A percentile compares a stretch with the other conserved stretches of the same genome.
These are phyloP conservation scores for Salvia miltiorrhiza DNA, from an alignment of 257 asterid genomes.

Conservation along the genomic window DNA sequence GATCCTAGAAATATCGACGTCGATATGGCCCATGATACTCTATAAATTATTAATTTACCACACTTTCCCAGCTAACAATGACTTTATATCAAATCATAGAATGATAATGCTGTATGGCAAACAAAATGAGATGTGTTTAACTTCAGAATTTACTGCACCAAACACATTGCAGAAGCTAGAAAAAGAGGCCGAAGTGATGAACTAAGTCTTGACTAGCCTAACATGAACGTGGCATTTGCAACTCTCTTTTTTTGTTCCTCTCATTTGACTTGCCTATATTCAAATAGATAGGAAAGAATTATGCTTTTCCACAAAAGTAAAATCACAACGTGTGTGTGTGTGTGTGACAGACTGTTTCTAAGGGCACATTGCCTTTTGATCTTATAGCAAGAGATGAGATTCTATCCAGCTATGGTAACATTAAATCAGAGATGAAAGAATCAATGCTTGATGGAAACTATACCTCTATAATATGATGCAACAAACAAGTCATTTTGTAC, in stretches of 20 bases:
- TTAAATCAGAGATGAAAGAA: neutral
- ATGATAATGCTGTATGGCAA: neutral
- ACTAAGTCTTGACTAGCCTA: constrained; percentile 8
- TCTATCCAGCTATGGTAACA: constrained; percentile 14
- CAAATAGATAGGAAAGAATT: constrained; percentile 14
- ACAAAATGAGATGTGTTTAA: neutral
- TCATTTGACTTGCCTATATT: constrained; percentile 3
- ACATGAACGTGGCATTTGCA: neutral
- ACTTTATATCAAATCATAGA: constrained; percentile 18
- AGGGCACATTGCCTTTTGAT: constrained; percentile 17
- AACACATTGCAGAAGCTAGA: constrained; percentile 8
- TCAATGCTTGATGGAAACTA: constrained; percentile 4
- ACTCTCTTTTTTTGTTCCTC: neutral
- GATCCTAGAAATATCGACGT: constrained; percentile 23
- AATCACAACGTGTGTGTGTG: constrained; percentile 10
- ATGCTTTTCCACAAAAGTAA: constrained; percentile 26
- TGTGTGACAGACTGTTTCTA: constrained; percentile 23
- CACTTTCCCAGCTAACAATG: constrained; percentile 24
- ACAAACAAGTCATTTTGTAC: neutral
- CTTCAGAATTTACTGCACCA: constrained; percentile 8
- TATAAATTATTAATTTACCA: constrained; percentile 18
- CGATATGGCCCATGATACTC: constrained; percentile 22
- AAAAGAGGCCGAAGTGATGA: neutral
- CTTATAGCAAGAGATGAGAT: constrained; percentile 6
- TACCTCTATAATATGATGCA: neutral